phyloP scores from a whole-genome alignment of 2,329 filamentous ascomycete genomes.

The Hymenoscyphus infarciens region DNA sequence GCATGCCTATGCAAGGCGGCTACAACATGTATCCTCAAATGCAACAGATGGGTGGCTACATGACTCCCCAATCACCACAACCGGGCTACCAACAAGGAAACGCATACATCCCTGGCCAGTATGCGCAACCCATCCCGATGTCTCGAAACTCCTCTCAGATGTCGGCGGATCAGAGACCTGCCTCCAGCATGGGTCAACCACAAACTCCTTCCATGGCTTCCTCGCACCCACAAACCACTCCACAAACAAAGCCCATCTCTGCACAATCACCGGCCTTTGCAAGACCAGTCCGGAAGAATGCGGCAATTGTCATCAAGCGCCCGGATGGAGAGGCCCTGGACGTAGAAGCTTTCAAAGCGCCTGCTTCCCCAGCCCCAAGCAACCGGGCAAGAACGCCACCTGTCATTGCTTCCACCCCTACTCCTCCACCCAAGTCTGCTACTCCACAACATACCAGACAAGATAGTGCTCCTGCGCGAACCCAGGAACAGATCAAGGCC shows the following conservation, averaged over 20 bases:
- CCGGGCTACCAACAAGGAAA: constrained; percentile 44
- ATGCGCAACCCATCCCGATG: constrained; percentile 49
- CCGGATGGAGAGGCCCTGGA: constrained; percentile 74
- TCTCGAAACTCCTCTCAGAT: constrained; percentile 80
- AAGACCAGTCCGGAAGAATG: constrained; percentile 52
- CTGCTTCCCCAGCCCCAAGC: constrained; percentile 54
- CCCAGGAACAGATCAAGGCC: constrained; percentile 74
- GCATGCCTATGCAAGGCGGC: constrained; percentile 39
- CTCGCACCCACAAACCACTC: constrained; percentile 51
- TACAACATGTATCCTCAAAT: constrained; percentile 42
- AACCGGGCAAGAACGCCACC: constrained; percentile 55
- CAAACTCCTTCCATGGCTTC: constrained; percentile 35
- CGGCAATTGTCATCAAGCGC: constrained; percentile 80
- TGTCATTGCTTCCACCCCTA: constrained; percentile 70
- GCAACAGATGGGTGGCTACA: constrained; percentile 47
- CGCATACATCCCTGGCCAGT: constrained; percentile 35
- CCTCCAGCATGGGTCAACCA: constrained; percentile 39
- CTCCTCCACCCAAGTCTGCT: constrained; percentile 72
- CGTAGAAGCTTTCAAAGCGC: constrained; percentile 61
- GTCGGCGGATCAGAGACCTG: constrained; percentile 58
- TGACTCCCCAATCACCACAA: constrained; percentile 44
- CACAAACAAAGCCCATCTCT: constrained; percentile 46
- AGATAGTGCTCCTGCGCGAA: constrained; percentile 65
- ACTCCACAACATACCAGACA: constrained; percentile 65
- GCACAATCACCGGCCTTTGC: constrained; percentile 38